A percentile compares a stretch with the other conserved stretches of the same genome.
Conservation (phyloP, 768 basidiomycete genomes). For the Tephrocybe rancida region DNA sequence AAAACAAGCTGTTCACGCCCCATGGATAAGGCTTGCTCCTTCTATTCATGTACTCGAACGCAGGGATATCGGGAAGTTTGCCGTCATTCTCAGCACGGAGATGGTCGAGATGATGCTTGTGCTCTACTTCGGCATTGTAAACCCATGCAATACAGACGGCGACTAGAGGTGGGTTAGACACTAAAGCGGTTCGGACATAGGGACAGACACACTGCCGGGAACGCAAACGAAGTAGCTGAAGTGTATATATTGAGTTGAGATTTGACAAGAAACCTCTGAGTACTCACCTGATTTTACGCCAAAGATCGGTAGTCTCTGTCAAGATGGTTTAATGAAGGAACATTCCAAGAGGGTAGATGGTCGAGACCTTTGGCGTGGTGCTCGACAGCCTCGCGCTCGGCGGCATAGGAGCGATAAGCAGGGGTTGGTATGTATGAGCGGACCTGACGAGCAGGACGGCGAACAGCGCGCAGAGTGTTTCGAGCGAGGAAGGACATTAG, state of each 20-base stretch:
- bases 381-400: conserved; percentile 56
- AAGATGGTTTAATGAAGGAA: conserved; percentile 14
- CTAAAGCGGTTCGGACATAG: neutral
- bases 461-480: conserved; percentile 47
- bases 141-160: conserved; percentile 54
- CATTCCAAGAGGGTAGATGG: neutral
- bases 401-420: conserved; percentile 42
- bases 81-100: conserved; percentile 74
- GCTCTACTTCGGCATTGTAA: conserved; percentile 61
- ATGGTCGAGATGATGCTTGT: conserved; percentile 71
- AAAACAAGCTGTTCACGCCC: conserved; percentile 85
- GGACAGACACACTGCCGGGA: conserved; percentile 66
- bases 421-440: conserved; percentile 44
- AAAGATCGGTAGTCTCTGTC: conserved; percentile 75
- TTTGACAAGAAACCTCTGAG: conserved; percentile 9
- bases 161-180: conserved; percentile 32
- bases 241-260: conserved; percentile 17
- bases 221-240: conserved; percentile 73
- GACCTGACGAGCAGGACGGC: conserved; percentile 44
- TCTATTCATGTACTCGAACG: conserved; percentile 79
- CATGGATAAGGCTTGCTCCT: conserved; percentile 83
- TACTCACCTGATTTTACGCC: conserved; percentile 78
- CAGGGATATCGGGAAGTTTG: conserved; percentile 66
- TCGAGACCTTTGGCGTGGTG: conserved; percentile 66
- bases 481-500: conserved; percentile 55